Evolutionary conservation across 2,329 filamentous ascomycete genomes (phyloP).

Genomic region (Tolypocladium paradoxum): DNA sequence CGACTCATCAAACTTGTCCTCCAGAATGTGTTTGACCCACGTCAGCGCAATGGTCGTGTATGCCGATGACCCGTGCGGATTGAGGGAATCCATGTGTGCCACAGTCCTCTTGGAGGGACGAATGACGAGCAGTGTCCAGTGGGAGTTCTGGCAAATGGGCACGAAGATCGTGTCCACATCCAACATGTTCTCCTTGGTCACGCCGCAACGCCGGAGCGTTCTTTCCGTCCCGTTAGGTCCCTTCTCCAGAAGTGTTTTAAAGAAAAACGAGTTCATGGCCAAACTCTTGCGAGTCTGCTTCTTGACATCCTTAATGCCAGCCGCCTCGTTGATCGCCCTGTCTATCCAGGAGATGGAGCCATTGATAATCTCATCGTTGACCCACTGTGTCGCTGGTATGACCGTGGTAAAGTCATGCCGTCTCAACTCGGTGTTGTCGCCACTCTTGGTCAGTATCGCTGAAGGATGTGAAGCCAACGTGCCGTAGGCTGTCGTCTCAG

Average conservation of each 20-base stretch:
- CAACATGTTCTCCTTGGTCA: conserved; percentile 51
- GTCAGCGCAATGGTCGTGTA: conserved; percentile 33
- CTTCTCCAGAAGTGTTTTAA: conserved; percentile 37
- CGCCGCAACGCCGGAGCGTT: conserved; percentile 45
- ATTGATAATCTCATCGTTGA: conserved; percentile 71
- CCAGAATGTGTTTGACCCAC: conserved; percentile 49
- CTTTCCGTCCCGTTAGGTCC: conserved; percentile 37
- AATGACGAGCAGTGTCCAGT: conserved; percentile 66
- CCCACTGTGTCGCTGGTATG: conserved; percentile 47
- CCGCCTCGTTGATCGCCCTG: conserved; percentile 43
- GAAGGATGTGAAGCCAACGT: conserved; percentile 23
- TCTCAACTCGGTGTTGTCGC: conserved; percentile 38
- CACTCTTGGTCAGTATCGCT: conserved; percentile 31
- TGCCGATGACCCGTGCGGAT: conserved; percentile 23
- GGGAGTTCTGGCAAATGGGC: conserved; percentile 52
- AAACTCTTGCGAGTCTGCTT: conserved; percentile 45
- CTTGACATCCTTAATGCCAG: conserved; percentile 38
- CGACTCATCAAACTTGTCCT: conserved; percentile 36
- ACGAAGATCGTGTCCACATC: conserved; percentile 58
- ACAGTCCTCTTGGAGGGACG: conserved; percentile 49
- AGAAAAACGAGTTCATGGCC: conserved; percentile 57
- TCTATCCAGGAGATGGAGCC: conserved; percentile 52
- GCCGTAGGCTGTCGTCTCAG: conserved; percentile 13
- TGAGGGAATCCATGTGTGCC: conserved; percentile 60
- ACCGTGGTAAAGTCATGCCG: conserved; percentile 54